These are phyloP conservation scores for Pseudogymnoascus sp. DNA, from an alignment of 2,329 filamentous ascomycete genomes.

Conservation along the genomic window DNA sequence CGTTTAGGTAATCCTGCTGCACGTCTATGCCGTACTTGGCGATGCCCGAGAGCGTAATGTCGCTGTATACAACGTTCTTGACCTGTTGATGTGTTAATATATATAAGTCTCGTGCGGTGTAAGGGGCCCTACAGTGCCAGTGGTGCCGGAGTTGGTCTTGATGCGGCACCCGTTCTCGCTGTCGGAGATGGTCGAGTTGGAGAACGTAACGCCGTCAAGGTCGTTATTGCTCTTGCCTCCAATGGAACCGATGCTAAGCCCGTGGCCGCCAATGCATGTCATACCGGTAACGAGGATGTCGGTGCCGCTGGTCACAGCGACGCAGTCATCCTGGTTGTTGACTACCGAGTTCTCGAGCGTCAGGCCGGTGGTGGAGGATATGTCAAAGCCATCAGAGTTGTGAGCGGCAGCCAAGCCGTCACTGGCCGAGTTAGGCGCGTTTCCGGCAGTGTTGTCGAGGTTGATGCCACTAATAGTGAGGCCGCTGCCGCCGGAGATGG, in stretches of 20 bases:
- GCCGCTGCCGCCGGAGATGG: conserved; percentile 36
- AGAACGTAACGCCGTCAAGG: conserved; percentile 46
- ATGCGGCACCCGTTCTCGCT: conserved; percentile 52
- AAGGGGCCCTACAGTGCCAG: conserved; percentile 38
- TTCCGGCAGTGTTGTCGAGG: conserved; percentile 51
- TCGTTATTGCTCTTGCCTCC: conserved; percentile 48
- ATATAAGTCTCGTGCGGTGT: neutral
- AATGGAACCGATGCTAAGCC: conserved; percentile 53
- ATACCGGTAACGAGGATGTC: conserved; percentile 25
- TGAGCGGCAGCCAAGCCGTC: conserved; percentile 27
- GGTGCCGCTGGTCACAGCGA: conserved; percentile 51
- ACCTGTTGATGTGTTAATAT: neutral
- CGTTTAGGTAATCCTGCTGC: conserved; percentile 52
- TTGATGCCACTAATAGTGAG: conserved; percentile 43
- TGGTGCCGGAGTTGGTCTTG: conserved; percentile 47
- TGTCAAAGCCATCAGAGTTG: conserved; percentile 51
- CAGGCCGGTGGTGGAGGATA: conserved; percentile 39
- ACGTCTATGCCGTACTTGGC: conserved; percentile 49
- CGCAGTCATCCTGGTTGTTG: conserved; percentile 54
- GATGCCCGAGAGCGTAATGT: conserved; percentile 45
- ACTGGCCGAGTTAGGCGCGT: conserved; percentile 29
- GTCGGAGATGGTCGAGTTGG: conserved; percentile 40
- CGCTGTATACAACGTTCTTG: conserved; percentile 43
- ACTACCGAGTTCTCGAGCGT: conserved; percentile 45
- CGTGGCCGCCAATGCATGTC: conserved; percentile 30